Evolutionary conservation across 768 basidiomycete species (phyloP).

Genomic region (Suillus fuscotomentosus): DNA sequence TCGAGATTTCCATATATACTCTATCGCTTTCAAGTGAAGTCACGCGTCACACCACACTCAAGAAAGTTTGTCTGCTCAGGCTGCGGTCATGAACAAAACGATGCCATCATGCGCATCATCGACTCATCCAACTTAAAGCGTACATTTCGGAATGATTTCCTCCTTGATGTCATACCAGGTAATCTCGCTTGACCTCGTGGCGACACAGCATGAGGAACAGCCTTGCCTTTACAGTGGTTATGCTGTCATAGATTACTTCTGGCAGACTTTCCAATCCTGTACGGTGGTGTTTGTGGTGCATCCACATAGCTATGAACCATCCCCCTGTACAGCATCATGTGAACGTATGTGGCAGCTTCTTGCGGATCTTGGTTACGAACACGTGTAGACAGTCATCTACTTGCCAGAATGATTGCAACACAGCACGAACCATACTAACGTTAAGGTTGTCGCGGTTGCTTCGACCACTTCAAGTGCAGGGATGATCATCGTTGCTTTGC

Average conservation of each 20-base stretch:
- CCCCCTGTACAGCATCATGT: not conserved
- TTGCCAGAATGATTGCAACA: not conserved
- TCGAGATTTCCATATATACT: constrained; percentile 36
- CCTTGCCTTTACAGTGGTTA: not conserved
- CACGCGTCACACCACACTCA: constrained; percentile 16
- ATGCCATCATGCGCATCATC: not conserved
- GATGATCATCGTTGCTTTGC: not conserved
- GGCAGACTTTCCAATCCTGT: not conserved
- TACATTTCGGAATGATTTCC: not conserved
- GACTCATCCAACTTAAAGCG: not conserved
- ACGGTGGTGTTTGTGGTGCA: not conserved
- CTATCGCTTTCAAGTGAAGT: constrained; percentile 7
- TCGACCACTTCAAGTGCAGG: not conserved
- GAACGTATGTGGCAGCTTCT: not conserved
- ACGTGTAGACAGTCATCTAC: not conserved
- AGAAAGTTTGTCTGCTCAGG: not conserved
- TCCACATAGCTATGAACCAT: not conserved
- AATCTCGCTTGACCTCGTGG: not conserved
- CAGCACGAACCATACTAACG: not conserved
- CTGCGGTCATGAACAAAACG: not conserved
- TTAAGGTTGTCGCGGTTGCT: not conserved
- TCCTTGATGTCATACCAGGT: not conserved
- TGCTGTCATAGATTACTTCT: not conserved
- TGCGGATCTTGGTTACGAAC: not conserved
- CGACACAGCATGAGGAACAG: not conserved